Evolutionary conservation across 352 stramenopile species (phyloP).

Genomic region (Pythium sp.): DNA sequence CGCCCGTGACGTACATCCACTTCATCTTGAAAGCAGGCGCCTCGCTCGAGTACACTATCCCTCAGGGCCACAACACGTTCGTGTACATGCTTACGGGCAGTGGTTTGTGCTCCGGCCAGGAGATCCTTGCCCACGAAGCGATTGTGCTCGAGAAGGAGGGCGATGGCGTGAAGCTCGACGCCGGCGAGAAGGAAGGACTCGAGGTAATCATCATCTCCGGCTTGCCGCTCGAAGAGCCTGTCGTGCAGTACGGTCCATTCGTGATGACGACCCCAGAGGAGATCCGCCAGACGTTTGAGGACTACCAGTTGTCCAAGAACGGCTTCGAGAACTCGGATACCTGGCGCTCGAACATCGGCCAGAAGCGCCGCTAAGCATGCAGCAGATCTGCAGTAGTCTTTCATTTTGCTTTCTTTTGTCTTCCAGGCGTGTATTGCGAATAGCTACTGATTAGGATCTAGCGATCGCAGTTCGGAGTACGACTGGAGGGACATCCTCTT

Average conservation of each 20-base stretch:
- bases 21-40: conserved; percentile 20
- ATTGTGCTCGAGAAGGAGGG: conserved; percentile 23
- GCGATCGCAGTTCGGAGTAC: neutral
- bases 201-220: conserved; percentile 57
- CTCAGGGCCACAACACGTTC: conserved; percentile 21
- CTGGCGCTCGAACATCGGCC: conserved; percentile 55
- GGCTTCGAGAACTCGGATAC: conserved; percentile 59
- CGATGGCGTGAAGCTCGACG: conserved; percentile 20
- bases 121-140: conserved; percentile 17
- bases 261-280: conserved; percentile 64
- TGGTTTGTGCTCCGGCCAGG: conserved; percentile 14
- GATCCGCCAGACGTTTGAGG: conserved; percentile 48
- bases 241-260: conserved; percentile 70
- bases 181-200: conserved; percentile 24
- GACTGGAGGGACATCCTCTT: neutral
- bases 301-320: conserved; percentile 52
- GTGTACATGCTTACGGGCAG: conserved; percentile 18
- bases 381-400: neutral
- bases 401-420: neutral
- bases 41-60: conserved; percentile 18
- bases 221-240: conserved; percentile 52
- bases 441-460: neutral
- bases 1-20: conserved; percentile 32
- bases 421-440: neutral
- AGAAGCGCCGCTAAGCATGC: conserved; percentile 8